Base-by-base conservation (phyloP, 139 green algal genomes). In the Tetraselmis chui region DNA sequence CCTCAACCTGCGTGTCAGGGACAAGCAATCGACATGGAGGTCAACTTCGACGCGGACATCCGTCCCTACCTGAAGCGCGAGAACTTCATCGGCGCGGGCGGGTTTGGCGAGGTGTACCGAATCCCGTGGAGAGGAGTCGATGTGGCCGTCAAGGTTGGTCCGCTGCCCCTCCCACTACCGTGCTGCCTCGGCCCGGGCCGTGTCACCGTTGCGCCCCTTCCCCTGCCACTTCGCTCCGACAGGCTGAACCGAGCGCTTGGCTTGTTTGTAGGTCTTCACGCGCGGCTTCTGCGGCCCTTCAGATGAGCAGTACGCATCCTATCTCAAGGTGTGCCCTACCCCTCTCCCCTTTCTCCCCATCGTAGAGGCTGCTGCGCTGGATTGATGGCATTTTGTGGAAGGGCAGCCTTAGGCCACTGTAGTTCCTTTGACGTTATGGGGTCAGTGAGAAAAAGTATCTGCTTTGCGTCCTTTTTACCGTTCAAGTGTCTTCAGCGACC, bases 21-120 rank as follows among this genome's bases (percentile, higher is more conserved):
- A n/a, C n/a, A n/a, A n/a, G n/a, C 45, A 5, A 67, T 67, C 45
- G 45, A 67, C 45, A 67, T 67, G 45, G 45, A 67, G 5, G 45
- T 67, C 11, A 18, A 67, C 45, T 67, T 67, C 45, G 45, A 67
- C 18, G 45, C 45, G 11, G 45, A 67, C 45, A 67, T 67, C 45
- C 45, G 45, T 18, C 45, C 45, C 11, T 18, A 67, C 45, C 45
- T 67, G 5, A 5, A 67, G 45, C 45, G 18, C 45, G 45, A 18
- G 11, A 67, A 18, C 45, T 67, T 67, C 45, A 32, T 80, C 29
- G 77, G 77, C 77, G 26, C 26, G 23, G 77, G 77, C n/a, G 77
- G 77, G 2, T 80, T 59, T 32, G 77, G 77, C 23, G 32, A 31
- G n/a, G 77, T 80, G 28, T 80, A 80, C 77, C 45, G 58, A 29